phyloP scores from a whole-genome alignment of 495 filamentous ascomycete genomes.

The Penicillium samsonianum region DNA sequence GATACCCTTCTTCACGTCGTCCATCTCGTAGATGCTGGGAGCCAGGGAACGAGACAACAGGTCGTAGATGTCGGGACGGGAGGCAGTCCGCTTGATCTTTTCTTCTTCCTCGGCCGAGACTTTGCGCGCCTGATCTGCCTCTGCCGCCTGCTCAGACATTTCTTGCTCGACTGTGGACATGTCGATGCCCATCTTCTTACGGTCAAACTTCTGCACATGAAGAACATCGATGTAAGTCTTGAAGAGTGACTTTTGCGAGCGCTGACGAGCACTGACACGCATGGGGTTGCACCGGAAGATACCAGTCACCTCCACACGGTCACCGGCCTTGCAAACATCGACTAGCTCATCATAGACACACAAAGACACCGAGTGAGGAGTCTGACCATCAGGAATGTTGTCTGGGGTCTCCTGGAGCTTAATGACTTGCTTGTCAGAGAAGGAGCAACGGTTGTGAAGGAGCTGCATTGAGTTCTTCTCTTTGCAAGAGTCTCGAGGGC shows the following conservation, averaged over 20 bases:
- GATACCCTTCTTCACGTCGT: constrained; percentile 98
- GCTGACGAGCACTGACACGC: constrained; percentile 90
- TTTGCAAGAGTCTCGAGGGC: constrained; percentile 80
- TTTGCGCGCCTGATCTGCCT: constrained; percentile 79
- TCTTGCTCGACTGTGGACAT: constrained; percentile 86
- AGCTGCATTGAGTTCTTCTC: constrained; percentile 96
- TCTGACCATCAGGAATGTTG: constrained; percentile 86
- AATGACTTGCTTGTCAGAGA: constrained; percentile 97
- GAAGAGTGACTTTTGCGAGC: constrained; percentile 89
- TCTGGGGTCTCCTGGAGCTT: constrained; percentile 98
- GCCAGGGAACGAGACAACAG: constrained; percentile 89
- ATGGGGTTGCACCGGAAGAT: constrained; percentile 95
- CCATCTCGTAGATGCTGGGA: constrained; percentile 95
- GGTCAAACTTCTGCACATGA: constrained; percentile 96
- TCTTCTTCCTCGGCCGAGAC: constrained; percentile 87
- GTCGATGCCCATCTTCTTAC: constrained; percentile 89
- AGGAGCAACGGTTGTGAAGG: constrained; percentile 91
- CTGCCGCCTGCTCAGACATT: constrained; percentile 70
- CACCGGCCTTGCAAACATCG: constrained; percentile 96
- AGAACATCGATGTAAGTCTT: constrained; percentile 97
- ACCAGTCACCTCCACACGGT: constrained; percentile 92
- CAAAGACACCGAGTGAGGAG: constrained; percentile 95
- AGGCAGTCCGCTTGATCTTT: constrained; percentile 80
- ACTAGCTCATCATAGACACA: constrained; percentile 97
- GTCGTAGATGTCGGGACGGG: constrained; percentile 87